Conservation (phyloP, 2,329 filamentous ascomycete species). For the Fusarium annulatum region DNA sequence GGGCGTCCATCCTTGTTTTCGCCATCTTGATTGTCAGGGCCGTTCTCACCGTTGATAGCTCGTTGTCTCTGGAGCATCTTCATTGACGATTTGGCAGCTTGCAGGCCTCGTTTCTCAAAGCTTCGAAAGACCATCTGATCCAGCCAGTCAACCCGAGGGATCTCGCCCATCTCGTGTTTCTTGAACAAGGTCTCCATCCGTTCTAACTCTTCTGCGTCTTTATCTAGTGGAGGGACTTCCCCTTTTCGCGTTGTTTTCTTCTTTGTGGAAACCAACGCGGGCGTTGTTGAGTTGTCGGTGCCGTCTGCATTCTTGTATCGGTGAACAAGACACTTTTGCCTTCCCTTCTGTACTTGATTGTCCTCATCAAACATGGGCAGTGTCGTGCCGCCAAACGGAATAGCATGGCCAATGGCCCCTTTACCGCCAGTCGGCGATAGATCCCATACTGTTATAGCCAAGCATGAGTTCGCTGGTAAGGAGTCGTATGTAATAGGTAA, state of each 20-base stretch:
- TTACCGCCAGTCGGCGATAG: slow-evolving; percentile 81
- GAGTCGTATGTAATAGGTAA: slow-evolving; percentile 87
- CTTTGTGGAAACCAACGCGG: slow-evolving; percentile 69
- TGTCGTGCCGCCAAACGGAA: slow-evolving; percentile 95
- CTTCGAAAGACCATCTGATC: slow-evolving; percentile 93
- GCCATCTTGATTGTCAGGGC: slow-evolving; percentile 44
- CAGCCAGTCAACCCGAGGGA: slow-evolving; percentile 92
- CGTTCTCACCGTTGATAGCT: slow-evolving; percentile 53
- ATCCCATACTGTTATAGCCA: slow-evolving; percentile 97
- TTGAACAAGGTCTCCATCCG: slow-evolving; percentile 91
- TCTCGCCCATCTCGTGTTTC: slow-evolving; percentile 98
- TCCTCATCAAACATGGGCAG: slow-evolving; percentile 92
- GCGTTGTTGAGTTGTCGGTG: slow-evolving; percentile 81
- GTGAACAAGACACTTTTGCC: slow-evolving; percentile 90
- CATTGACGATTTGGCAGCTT: slow-evolving; percentile 72
- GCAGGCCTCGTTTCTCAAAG: slow-evolving; percentile 79
- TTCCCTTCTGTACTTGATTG: slow-evolving; percentile 89
- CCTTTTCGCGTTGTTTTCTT: slow-evolving; percentile 63
- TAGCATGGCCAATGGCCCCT: slow-evolving; percentile 77
- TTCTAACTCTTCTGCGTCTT: slow-evolving; percentile 85
- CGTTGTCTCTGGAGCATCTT: slow-evolving; percentile 66
- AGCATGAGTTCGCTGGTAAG: slow-evolving; percentile 81
- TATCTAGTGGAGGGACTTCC: slow-evolving; percentile 66
- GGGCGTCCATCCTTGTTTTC: slow-evolving; percentile 58
- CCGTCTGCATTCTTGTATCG: slow-evolving; percentile 87